These are phyloP conservation scores for Massospora cicadina DNA, from an alignment of 371 early-diverging fungal genomes.

Conservation along the genomic window DNA sequence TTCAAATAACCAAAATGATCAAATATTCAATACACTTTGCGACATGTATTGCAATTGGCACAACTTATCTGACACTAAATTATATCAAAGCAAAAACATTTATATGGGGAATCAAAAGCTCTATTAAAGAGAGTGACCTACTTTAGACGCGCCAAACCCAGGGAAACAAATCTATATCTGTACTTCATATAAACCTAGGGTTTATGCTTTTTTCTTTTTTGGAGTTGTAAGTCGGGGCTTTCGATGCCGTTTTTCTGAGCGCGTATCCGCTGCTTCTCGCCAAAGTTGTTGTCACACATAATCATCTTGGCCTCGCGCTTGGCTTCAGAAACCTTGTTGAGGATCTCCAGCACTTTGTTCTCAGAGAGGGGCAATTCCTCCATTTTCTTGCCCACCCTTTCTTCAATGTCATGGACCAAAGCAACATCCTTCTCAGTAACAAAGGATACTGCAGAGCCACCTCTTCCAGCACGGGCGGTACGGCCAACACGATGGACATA, in stretches of 20 bases:
- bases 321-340: conserved; percentile 73
- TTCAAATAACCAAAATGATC: too few relatives aligned
- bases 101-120: too few relatives aligned
- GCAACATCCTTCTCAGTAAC: conserved; percentile 68
- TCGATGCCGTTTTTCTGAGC: background rate
- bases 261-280: conserved; percentile 18
- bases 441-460: background rate
- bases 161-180: too few relatives aligned
- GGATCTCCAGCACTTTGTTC: conserved; percentile 51
- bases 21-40: too few relatives aligned
- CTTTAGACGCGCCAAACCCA: too few relatives aligned
- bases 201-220: background rate
- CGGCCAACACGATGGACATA: conserved; percentile 99
- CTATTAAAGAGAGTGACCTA: too few relatives aligned
- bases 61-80: too few relatives aligned
- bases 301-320: conserved; percentile 73
- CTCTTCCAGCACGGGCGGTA: conserved; percentile 57
- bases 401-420: conserved; percentile 76
- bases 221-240: background rate
- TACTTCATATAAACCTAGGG: too few relatives aligned
- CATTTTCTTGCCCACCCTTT: conserved; percentile 42
- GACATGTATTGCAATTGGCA: too few relatives aligned
- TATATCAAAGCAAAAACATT: too few relatives aligned
- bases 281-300: background rate
- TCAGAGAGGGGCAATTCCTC: conserved; percentile 57